phyloP scores from a whole-genome alignment of 441 rosid species.

The Croton laevigatus region DNA sequence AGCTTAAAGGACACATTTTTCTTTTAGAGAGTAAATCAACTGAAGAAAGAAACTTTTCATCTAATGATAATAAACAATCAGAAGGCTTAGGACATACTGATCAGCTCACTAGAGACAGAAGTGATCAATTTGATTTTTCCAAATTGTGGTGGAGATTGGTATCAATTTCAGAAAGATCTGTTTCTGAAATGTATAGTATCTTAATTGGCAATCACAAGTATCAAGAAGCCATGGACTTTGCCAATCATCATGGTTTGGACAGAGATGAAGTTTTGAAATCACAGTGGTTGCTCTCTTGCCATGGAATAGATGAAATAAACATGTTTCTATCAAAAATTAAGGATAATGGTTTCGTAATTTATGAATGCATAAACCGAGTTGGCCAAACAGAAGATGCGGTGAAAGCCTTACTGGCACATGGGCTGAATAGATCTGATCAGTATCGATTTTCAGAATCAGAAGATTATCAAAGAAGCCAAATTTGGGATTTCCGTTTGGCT shows the following conservation, averaged over 20 bases:
- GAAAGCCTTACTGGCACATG: conserved; percentile 72
- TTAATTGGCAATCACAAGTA: conserved; percentile 60
- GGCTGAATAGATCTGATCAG: conserved; percentile 56
- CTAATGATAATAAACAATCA: conserved; percentile 35
- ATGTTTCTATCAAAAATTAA: conserved; percentile 59
- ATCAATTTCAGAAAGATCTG: conserved; percentile 75
- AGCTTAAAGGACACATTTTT: conserved; percentile 58
- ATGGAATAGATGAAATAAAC: conserved; percentile 57
- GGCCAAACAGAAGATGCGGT: conserved; percentile 80
- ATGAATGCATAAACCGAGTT: conserved; percentile 75
- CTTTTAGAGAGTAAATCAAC: conserved; percentile 55
- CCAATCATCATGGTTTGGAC: conserved; percentile 72
- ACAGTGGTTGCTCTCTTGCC: conserved; percentile 76
- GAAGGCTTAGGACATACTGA: conserved; percentile 30
- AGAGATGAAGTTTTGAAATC: conserved; percentile 79
- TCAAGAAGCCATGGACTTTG: conserved; percentile 78
- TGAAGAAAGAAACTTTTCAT: conserved; percentile 34
- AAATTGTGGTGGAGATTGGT: conserved; percentile 61
- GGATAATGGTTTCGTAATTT: conserved; percentile 71
- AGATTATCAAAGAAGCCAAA: conserved; percentile 46
- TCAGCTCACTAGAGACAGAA: conserved; percentile 33
- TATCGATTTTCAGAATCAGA: conserved; percentile 53
- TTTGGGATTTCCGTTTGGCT: conserved; percentile 74
- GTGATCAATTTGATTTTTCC: conserved; percentile 39
- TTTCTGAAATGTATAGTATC: conserved; percentile 75